Evolutionary conservation across 2,329 filamentous ascomycete species (phyloP), one percentile per base, ranked within the genome.

Genomic region (Dendrostoma leiphaemia): DNA sequence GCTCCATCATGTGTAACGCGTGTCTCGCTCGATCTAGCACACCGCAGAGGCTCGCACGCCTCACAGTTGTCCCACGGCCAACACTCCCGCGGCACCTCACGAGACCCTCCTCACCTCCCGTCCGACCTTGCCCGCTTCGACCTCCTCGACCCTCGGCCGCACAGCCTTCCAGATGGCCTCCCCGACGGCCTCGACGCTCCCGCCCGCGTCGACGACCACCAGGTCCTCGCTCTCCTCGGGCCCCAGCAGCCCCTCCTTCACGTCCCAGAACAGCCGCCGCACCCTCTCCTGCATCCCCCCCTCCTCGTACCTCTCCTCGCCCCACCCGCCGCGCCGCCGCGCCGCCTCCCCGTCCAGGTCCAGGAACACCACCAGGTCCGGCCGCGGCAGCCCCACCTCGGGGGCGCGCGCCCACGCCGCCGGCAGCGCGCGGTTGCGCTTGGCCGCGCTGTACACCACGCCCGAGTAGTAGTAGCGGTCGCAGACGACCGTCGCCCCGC

Each of bases 401-500:
- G 92, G 90, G 15, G 85, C 80, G 62, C 90, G 85, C 7, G 91
- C 91, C 92, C 94, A 99, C 0, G 80, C 72, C 0, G 97, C 76
- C 0, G 81, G 75, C 12, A 97, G 79, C 2, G 76, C 70, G 0
- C 86, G 82, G 62, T 90, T 90, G 41, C 83, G 78, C 68, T 97
- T 97, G 3, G 94, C 93, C 0, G 91, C 90, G 23, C 87, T 91
- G 74, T 97, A 99, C 47, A 97, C 91, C 54, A 92, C 89, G 51
- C 94, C 94, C 19, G 89, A 94, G 75, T 96, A 93, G 69, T 95
- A 96, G 74, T 97, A 99, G 45, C 94, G 86, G 71, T 99, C 94
- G 61, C 93, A 86, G 35, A 99, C 77, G 29, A 99, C 80, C 0
- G 84, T 94, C 19, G 79, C 85, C 8, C 93, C 92, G 1, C 76